Percentiles rank a stretch among this genome's conserved stretches.
These are phyloP conservation scores for Globisporangium mamillatum DNA, from an alignment of 352 stramenopile species.

Conservation along the genomic window DNA sequence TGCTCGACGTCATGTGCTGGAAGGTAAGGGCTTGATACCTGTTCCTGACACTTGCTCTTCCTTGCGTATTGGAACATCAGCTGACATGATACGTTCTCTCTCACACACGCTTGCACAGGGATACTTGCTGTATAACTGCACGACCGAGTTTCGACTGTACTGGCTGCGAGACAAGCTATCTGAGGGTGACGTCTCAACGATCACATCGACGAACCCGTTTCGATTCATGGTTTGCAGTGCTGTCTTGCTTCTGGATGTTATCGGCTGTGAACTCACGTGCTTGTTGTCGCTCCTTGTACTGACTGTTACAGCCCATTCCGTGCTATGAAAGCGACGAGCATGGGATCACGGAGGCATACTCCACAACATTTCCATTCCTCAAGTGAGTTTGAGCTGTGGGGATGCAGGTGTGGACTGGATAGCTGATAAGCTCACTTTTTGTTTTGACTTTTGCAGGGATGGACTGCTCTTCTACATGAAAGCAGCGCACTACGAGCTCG, in stretches of 20 bases:
- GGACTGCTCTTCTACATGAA: conserved; percentile 91
- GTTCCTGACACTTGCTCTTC: not conserved
- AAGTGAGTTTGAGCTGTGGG: conserved; percentile 43
- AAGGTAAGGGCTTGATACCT: conserved; percentile 41
- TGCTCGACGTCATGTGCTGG: conserved; percentile 94
- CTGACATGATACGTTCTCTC: not conserved
- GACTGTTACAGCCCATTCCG: conserved; percentile 56
- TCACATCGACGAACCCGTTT: conserved; percentile 65
- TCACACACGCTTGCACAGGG: conserved; percentile 27
- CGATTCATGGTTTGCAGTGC: conserved; percentile 55
- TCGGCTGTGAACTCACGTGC: not conserved
- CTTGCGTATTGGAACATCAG: not conserved
- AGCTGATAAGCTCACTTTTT: not conserved
- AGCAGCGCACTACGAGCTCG: conserved; percentile 85
- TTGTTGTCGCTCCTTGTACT: not conserved
- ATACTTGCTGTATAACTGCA: conserved; percentile 91
- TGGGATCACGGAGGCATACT: conserved; percentile 77
- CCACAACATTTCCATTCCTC: conserved; percentile 77
- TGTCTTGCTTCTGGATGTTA: not conserved
- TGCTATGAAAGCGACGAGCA: conserved; percentile 83
- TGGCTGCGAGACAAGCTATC: conserved; percentile 90
- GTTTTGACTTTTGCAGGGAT: conserved; percentile 47
- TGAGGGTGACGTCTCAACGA: conserved; percentile 50
- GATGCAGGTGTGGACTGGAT: not conserved
- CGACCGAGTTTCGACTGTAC: conserved; percentile 90